Conservation (phyloP, 2,329 filamentous ascomycete genomes). For the Elsinoe australis region DNA sequence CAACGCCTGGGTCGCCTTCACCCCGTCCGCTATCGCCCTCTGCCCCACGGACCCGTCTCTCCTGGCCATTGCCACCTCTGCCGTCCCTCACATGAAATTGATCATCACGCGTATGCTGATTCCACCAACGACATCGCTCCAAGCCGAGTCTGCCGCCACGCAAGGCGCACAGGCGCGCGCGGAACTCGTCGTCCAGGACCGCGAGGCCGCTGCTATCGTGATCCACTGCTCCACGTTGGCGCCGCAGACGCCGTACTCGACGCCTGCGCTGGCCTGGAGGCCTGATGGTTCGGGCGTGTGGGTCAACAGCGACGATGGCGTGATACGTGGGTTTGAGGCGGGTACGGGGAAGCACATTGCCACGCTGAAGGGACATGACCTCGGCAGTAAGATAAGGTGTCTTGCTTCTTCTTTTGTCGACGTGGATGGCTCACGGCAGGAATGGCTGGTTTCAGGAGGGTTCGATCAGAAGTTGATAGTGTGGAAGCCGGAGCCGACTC, state of each 20-base stretch:
- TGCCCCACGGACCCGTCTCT: constrained; percentile 49
- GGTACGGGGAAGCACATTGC: constrained; percentile 50
- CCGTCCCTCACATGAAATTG: constrained; percentile 55
- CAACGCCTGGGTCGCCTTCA: constrained; percentile 58
- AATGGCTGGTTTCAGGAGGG: constrained; percentile 55
- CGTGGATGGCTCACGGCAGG: constrained; percentile 32
- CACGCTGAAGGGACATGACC: constrained; percentile 48
- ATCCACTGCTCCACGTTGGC: constrained; percentile 53
- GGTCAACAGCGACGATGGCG: constrained; percentile 59
- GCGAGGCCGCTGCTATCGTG: constrained; percentile 53
- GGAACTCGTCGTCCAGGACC: constrained; percentile 45
- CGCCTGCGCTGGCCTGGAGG: constrained; percentile 54
- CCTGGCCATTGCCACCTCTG: constrained; percentile 53
- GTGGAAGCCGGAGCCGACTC: constrained; percentile 41
- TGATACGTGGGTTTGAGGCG: constrained; percentile 52
- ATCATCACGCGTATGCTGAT: constrained; percentile 52
- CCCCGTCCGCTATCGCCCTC: constrained; percentile 50
- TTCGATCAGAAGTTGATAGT: constrained; percentile 56
- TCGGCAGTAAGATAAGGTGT: constrained; percentile 51
- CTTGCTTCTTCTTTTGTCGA: constrained; percentile 47
- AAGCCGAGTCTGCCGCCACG: constrained; percentile 3
- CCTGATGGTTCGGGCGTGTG: constrained; percentile 55
- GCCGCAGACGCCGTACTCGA: constrained; percentile 58
- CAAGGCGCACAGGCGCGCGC: constrained; percentile 45
- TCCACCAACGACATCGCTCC: constrained; percentile 30